Evolutionary conservation across 1,284 basidiomycete species (phyloP), one percentile per base, ranked within the genome.

Genomic region (Macrocystidia cucumis): DNA sequence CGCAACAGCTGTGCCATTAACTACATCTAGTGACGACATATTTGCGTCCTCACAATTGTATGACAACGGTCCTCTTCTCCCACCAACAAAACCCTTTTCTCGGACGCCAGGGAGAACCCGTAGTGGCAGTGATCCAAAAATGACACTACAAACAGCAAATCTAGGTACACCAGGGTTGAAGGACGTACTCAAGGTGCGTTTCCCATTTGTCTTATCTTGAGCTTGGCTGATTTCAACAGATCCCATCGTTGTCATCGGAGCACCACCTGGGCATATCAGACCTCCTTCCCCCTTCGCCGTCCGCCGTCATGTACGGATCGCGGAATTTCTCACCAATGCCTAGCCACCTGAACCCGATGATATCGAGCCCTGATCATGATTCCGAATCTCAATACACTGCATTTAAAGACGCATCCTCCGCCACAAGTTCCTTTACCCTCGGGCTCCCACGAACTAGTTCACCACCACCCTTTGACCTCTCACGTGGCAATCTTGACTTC

Each of bases 261-360:
- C 76, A 83, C 49, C 77, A 77, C 44, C 55, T 80, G 12, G 79
- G 77, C 19, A 74, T 78, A 55, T 47, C 66, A 9, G 88, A 91
- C 49, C 60, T 90, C 12, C 59, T 88, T 12, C 86, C 86, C 1
- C 84, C 87, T 1, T 88, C 85, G 1, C 87, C 87, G 3, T 77
- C 77, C 8, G 66, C 72, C 6, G 59, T 70, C 20, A 54, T 69
- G 11, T 61, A 70, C 21, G 62, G 55, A 29, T 59, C 67, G 20
- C 68, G 72, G 24, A 53, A 60, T 31, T 63, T 66, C 39, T 47
- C 63, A 14, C 46, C 56, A 28, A 50, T 66, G 1, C 59, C 71
- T 0, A 69, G 64, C 37, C 53, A 59, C 23, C 57, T 67, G 5
- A 62, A 58, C 35, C 49, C 57, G 23, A 59, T 52, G 14, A 44